Percentiles rank a stretch among this genome's conserved stretches.
Evolutionary conservation across 305 asterid genomes (phyloP).

Genomic region (Fraxinus latifolia): DNA sequence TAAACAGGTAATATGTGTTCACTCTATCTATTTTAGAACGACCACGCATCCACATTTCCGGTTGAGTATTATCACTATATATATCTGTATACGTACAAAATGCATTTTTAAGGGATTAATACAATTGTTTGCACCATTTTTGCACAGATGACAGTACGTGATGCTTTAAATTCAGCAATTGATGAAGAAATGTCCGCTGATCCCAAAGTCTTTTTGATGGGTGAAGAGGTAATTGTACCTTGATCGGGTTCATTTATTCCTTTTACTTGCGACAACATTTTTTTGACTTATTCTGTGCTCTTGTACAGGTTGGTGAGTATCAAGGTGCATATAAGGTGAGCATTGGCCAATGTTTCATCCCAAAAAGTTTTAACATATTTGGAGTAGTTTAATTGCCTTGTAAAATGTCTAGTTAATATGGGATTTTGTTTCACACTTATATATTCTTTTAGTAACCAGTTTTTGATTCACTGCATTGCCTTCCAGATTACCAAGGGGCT

Average conservation of each 20-base stretch:
- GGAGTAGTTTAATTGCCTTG: neutral
- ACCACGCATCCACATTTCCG: neutral
- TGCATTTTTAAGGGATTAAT: neutral
- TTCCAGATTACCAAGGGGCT: neutral
- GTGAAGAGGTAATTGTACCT: constrained; percentile 71
- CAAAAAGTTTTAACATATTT: neutral
- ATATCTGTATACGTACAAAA: neutral
- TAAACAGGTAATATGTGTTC: constrained; percentile 25
- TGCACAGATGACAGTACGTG: constrained; percentile 85
- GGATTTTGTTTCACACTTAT: neutral
- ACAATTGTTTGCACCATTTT: neutral
- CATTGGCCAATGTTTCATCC: neutral
- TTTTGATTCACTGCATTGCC: neutral
- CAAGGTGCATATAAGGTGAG: neutral
- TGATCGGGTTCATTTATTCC: neutral
- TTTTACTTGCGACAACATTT: neutral
- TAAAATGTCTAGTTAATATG: neutral
- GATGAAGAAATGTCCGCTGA: constrained; percentile 98
- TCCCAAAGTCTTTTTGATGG: constrained; percentile 79
- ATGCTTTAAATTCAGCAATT: constrained; percentile 85
- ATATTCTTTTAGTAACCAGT: neutral
- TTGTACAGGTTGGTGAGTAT: neutral
- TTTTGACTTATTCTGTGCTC: neutral
- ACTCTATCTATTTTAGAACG: neutral
- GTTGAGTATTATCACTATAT: neutral